phyloP scores from a whole-genome alignment of 768 basidiomycete species.

The Paxillus involutus region DNA sequence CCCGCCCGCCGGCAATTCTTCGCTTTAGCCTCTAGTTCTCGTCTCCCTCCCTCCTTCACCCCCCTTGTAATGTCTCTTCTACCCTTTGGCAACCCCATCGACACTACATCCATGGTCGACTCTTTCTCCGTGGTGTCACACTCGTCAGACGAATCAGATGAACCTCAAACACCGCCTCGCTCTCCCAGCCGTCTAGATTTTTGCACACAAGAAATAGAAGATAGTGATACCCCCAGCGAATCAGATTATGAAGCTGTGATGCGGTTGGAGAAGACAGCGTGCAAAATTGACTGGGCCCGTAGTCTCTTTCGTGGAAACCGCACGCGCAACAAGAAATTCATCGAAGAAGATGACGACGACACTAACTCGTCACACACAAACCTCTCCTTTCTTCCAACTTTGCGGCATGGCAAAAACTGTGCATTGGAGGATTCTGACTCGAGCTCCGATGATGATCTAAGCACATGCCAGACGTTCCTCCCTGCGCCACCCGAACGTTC shows the following conservation, averaged over 20 bases:
- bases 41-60: neutral
- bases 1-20: conserved; percentile 8
- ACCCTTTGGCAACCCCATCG: neutral
- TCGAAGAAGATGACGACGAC: conserved; percentile 9
- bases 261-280: neutral
- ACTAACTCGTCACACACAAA: neutral
- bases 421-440: conserved; percentile 10
- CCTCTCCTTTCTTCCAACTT: neutral
- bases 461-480: conserved; percentile 4
- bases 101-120: conserved; percentile 6
- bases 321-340: neutral
- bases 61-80: neutral
- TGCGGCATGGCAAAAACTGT: neutral
- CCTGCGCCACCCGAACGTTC: conserved; percentile 9
- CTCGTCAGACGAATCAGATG: conserved; percentile 14
- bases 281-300: conserved; percentile 13
- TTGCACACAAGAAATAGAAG: conserved; percentile 9
- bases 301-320: neutral
- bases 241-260: neutral
- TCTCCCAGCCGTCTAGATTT: conserved; percentile 52
- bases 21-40: neutral
- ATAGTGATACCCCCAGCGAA: neutral
- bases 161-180: conserved; percentile 34
- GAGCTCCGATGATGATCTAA: conserved; percentile 13
- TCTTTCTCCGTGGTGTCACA: conserved; percentile 4